phyloP scores from a whole-genome alignment of 331 rosid species.

The Quercus lobata region DNA sequence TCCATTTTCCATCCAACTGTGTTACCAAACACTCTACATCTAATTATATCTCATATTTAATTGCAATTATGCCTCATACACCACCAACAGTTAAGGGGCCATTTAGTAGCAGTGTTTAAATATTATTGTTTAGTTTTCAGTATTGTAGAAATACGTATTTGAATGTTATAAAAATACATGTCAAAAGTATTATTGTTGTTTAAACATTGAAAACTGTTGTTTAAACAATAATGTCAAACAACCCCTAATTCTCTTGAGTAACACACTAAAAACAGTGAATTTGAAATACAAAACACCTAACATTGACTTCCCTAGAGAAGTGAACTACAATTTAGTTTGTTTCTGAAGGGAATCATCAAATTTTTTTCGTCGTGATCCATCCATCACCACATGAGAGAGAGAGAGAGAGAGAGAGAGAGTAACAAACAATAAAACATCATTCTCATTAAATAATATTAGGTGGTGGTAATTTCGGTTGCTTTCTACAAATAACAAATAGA shows the following conservation, averaged over 20 bases:
- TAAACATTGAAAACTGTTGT: too few relatives aligned
- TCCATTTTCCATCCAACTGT: too few relatives aligned
- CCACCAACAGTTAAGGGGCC: background rate
- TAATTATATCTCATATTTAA: background rate
- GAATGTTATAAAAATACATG: too few relatives aligned
- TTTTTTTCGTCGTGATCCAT: background rate
- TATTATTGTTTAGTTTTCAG: too few relatives aligned
- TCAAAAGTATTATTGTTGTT: too few relatives aligned
- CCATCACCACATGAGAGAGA: background rate
- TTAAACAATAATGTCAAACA: too few relatives aligned
- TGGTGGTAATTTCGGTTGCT: background rate
- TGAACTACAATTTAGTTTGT: too few relatives aligned
- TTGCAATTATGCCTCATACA: background rate
- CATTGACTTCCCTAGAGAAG: background rate
- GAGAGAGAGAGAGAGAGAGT: background rate
- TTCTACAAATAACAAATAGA: slow-evolving; percentile 9
- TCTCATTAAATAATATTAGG: background rate
- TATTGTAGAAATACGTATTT: fast-evolving
- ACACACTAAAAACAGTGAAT: background rate
- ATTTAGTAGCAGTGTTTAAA: too few relatives aligned
- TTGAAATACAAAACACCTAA: background rate
- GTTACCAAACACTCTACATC: too few relatives aligned
- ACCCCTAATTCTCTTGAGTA: background rate
- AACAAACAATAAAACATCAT: background rate
- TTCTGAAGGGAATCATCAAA: background rate